phyloP scores from a whole-genome alignment of 768 basidiomycete species.

The Pisolithus tinctorius region DNA sequence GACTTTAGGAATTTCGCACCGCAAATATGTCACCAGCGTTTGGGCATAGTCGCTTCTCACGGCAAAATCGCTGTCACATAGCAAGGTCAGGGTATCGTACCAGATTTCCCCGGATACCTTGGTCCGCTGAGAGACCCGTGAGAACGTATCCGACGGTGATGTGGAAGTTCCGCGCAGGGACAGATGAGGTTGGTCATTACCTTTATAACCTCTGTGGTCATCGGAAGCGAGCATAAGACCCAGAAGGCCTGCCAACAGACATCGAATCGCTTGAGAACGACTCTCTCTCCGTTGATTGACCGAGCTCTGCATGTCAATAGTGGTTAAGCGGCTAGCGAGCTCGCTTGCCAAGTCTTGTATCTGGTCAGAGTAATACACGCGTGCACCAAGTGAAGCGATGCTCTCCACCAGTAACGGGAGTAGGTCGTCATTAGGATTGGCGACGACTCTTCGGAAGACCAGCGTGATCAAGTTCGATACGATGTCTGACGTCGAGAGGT shows the following conservation, averaged over 20 bases:
- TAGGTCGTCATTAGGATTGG: conserved; percentile 57
- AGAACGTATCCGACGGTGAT: conserved; percentile 19
- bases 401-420: conserved; percentile 66
- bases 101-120: conserved; percentile 76
- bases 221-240: conserved; percentile 66
- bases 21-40: conserved; percentile 69
- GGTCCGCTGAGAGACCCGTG: conserved; percentile 49
- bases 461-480: conserved; percentile 71
- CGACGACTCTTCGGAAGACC: conserved; percentile 60
- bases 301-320: conserved; percentile 61
- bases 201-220: conserved; percentile 19
- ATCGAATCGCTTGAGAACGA: conserved; percentile 62
- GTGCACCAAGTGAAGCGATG: conserved; percentile 78
- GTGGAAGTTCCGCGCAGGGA: conserved; percentile 24
- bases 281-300: conserved; percentile 36
- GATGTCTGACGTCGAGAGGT: conserved; percentile 86
- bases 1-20: conserved; percentile 62
- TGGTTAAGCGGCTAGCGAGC: conserved; percentile 64
- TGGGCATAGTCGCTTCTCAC: conserved; percentile 74
- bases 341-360: conserved; percentile 89
- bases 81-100: conserved; percentile 82
- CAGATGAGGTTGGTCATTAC: conserved; percentile 17
- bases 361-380: conserved; percentile 95
- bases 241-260: conserved; percentile 59
- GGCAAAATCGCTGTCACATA: conserved; percentile 74